Evolutionary conservation across 2,329 filamentous ascomycete genomes (phyloP).

Genomic region (Hypoxylon sp.): DNA sequence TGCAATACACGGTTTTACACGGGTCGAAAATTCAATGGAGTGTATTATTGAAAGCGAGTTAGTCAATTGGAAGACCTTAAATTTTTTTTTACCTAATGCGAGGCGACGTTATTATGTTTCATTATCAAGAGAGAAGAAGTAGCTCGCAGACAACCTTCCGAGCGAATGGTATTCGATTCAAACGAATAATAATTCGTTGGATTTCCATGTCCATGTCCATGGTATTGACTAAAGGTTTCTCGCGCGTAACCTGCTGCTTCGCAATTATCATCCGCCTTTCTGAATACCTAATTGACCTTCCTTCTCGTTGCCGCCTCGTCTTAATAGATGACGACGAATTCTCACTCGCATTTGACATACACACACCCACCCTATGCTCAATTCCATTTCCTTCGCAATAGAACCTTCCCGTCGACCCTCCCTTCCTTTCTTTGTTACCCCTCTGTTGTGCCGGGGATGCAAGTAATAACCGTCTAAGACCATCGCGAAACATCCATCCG

Average conservation of each 20-base stretch:
- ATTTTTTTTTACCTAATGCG: background rate
- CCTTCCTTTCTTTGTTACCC: slow-evolving; percentile 19
- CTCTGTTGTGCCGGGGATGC: slow-evolving; percentile 23
- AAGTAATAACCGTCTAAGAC: slow-evolving; percentile 40
- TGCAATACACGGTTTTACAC: background rate
- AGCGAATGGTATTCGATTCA: slow-evolving; percentile 18
- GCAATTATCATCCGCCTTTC: slow-evolving; percentile 17
- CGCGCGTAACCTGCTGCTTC: slow-evolving; percentile 9
- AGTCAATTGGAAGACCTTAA: background rate
- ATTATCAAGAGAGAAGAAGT: background rate
- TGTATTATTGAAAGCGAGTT: background rate
- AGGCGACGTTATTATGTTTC: slow-evolving; percentile 28
- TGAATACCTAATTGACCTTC: background rate
- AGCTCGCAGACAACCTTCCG: slow-evolving; percentile 3
- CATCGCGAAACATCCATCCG: slow-evolving; percentile 35
- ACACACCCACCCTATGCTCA: slow-evolving; percentile 8
- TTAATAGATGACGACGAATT: slow-evolving; percentile 5
- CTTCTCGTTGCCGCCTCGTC: background rate
- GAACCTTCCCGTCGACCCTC: slow-evolving; percentile 13
- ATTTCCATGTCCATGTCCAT: background rate
- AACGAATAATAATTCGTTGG: slow-evolving; percentile 8
- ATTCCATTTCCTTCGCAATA: slow-evolving; percentile 6
- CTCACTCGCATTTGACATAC: slow-evolving; percentile 12
- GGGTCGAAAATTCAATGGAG: background rate
- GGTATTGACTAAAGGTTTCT: slow-evolving; percentile 20